phyloP scores from a whole-genome alignment of 192 early-diverging fungal genomes.

The Geranomyces variabilis region DNA sequence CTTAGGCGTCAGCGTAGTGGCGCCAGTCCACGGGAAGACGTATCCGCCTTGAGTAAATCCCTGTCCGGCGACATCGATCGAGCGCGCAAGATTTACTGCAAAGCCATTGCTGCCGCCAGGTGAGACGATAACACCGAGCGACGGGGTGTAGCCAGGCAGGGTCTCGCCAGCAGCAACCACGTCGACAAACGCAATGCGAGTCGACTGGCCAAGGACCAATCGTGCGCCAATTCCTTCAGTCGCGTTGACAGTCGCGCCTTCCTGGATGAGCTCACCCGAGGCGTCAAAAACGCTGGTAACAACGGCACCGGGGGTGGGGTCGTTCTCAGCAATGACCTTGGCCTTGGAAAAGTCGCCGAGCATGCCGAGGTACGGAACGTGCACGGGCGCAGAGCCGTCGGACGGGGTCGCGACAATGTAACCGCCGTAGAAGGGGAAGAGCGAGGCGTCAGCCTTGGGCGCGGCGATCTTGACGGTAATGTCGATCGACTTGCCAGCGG shows the following conservation, averaged over 20 bases:
- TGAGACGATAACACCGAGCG: slow-evolving; percentile 7
- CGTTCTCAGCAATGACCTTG: background rate
- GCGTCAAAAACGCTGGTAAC: background rate
- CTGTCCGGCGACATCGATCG: background rate
- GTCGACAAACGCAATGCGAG: slow-evolving; percentile 23
- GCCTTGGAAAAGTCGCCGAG: slow-evolving; percentile 12
- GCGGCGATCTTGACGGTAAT: slow-evolving; percentile 34
- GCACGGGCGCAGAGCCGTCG: background rate
- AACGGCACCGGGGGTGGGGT: background rate
- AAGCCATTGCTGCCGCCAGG: slow-evolving; percentile 3
- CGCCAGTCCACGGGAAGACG: slow-evolving; percentile 23
- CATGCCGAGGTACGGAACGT: slow-evolving; percentile 34
- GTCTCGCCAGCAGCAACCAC: slow-evolving; percentile 10
- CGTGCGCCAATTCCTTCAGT: slow-evolving; percentile 7
- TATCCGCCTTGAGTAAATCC: background rate
- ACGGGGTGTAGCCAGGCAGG: slow-evolving; percentile 2
- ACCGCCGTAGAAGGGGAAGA: slow-evolving; percentile 36
- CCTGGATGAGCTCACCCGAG: background rate
- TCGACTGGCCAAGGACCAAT: slow-evolving; percentile 11
- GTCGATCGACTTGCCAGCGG: slow-evolving; percentile 22
- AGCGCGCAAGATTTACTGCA: background rate
- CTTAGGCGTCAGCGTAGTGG: background rate
- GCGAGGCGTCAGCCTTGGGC: slow-evolving; percentile 12
- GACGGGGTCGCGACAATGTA: slow-evolving; percentile 24
- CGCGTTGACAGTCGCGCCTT: slow-evolving; percentile 13